A percentile compares a stretch with the other conserved stretches of the same genome.
These are phyloP conservation scores for Sindora glabra DNA, from an alignment of 306 rosid genomes.

Conservation along the genomic window DNA sequence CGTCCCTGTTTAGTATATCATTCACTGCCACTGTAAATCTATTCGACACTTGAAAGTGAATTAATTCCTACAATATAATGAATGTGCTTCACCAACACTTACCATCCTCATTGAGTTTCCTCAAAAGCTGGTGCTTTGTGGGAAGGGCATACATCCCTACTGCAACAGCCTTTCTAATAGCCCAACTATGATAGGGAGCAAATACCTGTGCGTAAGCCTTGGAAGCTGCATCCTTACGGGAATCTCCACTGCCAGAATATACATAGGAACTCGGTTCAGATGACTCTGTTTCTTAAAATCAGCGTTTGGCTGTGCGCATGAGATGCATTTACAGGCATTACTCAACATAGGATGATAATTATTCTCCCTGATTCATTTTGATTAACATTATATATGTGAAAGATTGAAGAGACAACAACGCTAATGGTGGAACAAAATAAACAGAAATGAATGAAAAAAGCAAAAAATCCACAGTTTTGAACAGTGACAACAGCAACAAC, in stretches of 20 bases:
- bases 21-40: too few species aligned
- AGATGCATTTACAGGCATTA: neutral
- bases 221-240: constrained; percentile 79
- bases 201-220: constrained; percentile 73
- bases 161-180: constrained; percentile 77
- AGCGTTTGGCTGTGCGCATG: neutral
- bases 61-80: too few species aligned
- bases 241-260: constrained; percentile 58
- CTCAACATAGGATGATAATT: too few species aligned
- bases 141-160: constrained; percentile 94
- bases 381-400: too few species aligned
- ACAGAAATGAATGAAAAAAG: too few species aligned
- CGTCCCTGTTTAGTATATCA: too few species aligned
- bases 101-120: constrained; percentile 86
- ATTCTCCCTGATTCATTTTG: too few species aligned
- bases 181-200: constrained; percentile 91
- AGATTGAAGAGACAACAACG: too few species aligned
- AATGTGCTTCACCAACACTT: constrained; percentile 19
- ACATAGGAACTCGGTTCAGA: constrained; percentile 6
- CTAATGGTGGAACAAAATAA: too few species aligned
- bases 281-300: neutral
- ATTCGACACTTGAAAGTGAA: too few species aligned
- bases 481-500: too few species aligned
- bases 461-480: too few species aligned
- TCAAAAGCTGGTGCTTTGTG: constrained; percentile 54